Evolutionary conservation across 2,329 filamentous ascomycete genomes (phyloP).

Genomic region (Aureobasidium subglaciale): DNA sequence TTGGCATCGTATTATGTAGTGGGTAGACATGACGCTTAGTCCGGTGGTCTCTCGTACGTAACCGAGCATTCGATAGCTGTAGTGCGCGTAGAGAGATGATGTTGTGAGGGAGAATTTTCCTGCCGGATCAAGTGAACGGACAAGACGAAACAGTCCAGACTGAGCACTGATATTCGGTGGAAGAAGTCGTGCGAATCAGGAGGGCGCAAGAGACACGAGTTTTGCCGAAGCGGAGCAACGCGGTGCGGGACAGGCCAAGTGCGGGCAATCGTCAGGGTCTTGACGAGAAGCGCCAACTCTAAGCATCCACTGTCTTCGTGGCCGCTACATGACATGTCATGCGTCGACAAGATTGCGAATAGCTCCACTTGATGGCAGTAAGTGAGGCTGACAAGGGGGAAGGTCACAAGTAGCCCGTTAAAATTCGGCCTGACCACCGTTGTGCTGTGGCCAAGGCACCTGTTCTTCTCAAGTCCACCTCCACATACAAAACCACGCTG

Average conservation of each 20-base stretch:
- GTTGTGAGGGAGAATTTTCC: not conserved
- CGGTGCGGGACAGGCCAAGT: no score
- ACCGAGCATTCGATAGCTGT: not conserved
- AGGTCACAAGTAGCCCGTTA: constrained; percentile 10
- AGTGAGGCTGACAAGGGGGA: not conserved
- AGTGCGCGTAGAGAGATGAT: not conserved
- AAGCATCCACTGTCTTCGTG: not conserved
- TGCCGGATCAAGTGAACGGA: not conserved
- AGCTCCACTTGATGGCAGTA: constrained; percentile 5
- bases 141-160: not conserved
- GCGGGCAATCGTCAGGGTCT: constrained; percentile 3
- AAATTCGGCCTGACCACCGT: not conserved
- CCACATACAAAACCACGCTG: not conserved
- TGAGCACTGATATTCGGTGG: not conserved
- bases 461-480: not conserved
- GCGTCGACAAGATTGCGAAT: constrained; percentile 11
- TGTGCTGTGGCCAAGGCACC: not conserved
- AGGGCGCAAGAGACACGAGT: not conserved
- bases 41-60: not conserved
- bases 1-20: no score
- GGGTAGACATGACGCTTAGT: not conserved
- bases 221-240: not conserved
- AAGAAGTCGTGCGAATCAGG: not conserved
- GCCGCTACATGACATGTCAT: constrained; percentile 1
- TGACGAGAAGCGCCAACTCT: not conserved